Evolutionary conservation across 2,329 filamentous ascomycete species (phyloP), one percentile per base, ranked within the genome.

Genomic region (Arachnomyces sp.): DNA sequence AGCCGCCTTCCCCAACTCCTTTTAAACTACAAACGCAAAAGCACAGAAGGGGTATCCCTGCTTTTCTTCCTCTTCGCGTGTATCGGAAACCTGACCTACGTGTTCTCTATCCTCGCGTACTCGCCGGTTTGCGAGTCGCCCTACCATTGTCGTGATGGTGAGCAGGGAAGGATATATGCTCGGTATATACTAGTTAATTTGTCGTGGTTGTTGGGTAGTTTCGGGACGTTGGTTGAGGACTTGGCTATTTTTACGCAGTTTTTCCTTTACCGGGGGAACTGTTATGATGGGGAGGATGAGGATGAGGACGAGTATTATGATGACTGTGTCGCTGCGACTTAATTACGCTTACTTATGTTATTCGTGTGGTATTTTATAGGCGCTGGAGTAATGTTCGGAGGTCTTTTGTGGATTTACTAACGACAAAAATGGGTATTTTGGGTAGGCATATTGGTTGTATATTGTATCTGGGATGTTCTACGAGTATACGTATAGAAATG

Each of bases 61-160:
- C 74, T 96, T 8, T 98, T 96, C 66, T 96, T 96, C 68, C 71
- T 96, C 15, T 96, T 98, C 59, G 92, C 92, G 3, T 96, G 90
- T 58, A 77, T 96, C 4, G 92, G 92, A 2, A 98, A 98, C 60
- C 63, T 94, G 49, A 95, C 89, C 0, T 96, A 93, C 55, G 89
- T 95, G 13, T 68, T 94, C 29, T 89, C 82, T 29, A 96, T 98
- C 51, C 74, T 96, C 48, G 89, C 88, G 1, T 96, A 88, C 56
- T 85, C 89, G 43, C 86, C 89, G 0, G 68, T 74, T 20, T 94
- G 86, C 50, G 42, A 17, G 20, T 25, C 20, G 5, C 20, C 20
- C 5, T 5, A 25, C 20, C 20, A 25, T 11, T 94, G 89, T 64
- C 60, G 59, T 17, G 65, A 71, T 0, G 84, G 80, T 0, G 86